Evolutionary conservation across 306 rosid species (phyloP).

Genomic region (Glycine latifolia): DNA sequence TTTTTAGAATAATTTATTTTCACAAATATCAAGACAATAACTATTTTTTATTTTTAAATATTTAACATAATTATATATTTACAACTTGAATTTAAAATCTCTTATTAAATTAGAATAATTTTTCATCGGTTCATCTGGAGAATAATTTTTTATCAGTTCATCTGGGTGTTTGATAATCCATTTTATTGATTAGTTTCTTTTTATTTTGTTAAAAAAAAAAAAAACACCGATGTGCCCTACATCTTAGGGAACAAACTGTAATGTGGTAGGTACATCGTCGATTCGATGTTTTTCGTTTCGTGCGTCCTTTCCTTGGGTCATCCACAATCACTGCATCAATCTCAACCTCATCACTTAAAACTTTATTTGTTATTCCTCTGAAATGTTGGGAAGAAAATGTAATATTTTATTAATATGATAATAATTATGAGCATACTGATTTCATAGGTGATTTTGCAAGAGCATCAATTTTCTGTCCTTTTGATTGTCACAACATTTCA

Average conservation of each 20-base stretch:
- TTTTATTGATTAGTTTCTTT: neutral
- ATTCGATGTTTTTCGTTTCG: slow-evolving; percentile 33
- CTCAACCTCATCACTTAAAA: neutral
- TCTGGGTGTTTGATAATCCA: too few species aligned
- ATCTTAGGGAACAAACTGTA: slow-evolving; percentile 37
- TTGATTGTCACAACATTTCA: slow-evolving; percentile 11
- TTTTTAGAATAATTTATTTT: too few species aligned
- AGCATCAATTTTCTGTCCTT: slow-evolving; percentile 18
- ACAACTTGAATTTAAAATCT: too few species aligned
- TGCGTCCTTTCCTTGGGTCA: slow-evolving; percentile 42
- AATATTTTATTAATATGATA: neutral
- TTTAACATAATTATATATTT: too few species aligned
- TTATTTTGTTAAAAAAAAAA: neutral
- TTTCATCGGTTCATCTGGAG: too few species aligned
- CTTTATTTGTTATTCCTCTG: neutral
- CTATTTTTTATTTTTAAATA: too few species aligned
- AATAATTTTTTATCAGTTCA: too few species aligned
- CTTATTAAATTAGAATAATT: too few species aligned
- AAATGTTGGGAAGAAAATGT: neutral
- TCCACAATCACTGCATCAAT: slow-evolving; percentile 5
- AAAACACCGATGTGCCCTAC: slow-evolving; percentile 20
- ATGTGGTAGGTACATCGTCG: slow-evolving; percentile 38
- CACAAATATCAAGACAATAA: too few species aligned
- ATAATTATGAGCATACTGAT: slow-evolving; percentile 27
- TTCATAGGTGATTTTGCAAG: slow-evolving; percentile 21